These are phyloP conservation scores for Penicillium sp. DNA, from an alignment of 2,329 filamentous ascomycete species.

Conservation along the genomic window DNA sequence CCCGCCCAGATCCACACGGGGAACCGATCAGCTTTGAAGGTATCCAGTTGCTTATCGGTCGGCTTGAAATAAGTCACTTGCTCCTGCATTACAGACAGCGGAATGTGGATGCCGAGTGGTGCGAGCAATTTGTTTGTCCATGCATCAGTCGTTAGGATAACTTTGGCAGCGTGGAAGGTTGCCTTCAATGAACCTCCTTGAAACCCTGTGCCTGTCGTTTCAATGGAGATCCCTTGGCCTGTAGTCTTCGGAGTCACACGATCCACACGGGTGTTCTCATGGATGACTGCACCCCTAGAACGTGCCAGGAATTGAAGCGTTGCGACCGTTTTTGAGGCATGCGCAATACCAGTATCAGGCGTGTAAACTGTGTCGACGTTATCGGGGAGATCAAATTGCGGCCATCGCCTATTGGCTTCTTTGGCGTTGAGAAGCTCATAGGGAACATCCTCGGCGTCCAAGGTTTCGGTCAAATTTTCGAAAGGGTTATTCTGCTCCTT, in stretches of 20 bases:
- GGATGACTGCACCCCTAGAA: too few species aligned
- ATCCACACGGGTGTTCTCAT: too few species aligned
- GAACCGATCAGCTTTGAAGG: conserved; percentile 22
- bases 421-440: conserved; percentile 29
- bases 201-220: too few species aligned
- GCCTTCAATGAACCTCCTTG: conserved; percentile 27
- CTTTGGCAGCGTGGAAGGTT: conserved; percentile 24
- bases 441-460: conserved; percentile 22
- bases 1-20: conserved; percentile 33
- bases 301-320: conserved; percentile 28
- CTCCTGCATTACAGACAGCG: conserved; percentile 29
- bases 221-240: too few species aligned
- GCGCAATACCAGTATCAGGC: conserved; percentile 31
- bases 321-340: conserved; percentile 29
- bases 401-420: conserved; percentile 30
- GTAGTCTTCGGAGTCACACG: too few species aligned
- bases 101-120: conserved; percentile 27
- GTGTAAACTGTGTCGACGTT: conserved; percentile 29
- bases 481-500: conserved; percentile 15
- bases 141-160: conserved; percentile 30
- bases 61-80: conserved; percentile 35
- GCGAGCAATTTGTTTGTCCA: conserved; percentile 31
- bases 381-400: conserved; percentile 29
- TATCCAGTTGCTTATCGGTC: conserved; percentile 12
- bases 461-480: conserved; percentile 21